A percentile compares a stretch with the other conserved stretches of the same genome.
Conservation (phyloP, 306 rosid species). For the Vigna radiata region DNA sequence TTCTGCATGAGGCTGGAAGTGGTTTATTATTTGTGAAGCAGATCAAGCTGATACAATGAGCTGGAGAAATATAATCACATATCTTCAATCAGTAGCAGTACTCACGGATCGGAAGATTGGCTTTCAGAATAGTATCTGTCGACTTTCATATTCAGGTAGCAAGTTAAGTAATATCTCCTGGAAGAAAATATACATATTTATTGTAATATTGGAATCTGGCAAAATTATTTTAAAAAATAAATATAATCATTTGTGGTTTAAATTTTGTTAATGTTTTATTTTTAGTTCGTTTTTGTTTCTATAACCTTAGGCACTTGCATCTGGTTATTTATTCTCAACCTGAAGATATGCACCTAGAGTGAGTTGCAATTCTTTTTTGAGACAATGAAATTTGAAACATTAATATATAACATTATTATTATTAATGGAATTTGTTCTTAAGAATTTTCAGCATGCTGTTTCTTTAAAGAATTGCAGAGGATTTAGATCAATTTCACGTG, state of each 20-base stretch:
- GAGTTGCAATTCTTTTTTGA: conserved; percentile 27
- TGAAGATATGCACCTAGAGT: conserved; percentile 11
- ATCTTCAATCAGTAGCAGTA: conserved; percentile 33
- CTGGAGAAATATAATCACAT: conserved; percentile 34
- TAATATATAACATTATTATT: background rate
- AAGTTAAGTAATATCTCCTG: conserved; percentile 18
- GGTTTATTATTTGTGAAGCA: conserved; percentile 13
- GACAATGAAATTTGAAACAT: conserved; percentile 14
- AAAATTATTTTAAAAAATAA: background rate
- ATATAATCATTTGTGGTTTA: background rate
- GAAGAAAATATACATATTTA: background rate
- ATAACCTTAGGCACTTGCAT: background rate
- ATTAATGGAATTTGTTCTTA: background rate
- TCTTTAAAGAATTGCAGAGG: background rate
- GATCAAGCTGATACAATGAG: conserved; percentile 34
- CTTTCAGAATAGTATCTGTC: conserved; percentile 28
- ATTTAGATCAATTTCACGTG: background rate
- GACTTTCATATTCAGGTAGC: conserved; percentile 15
- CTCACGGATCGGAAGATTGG: conserved; percentile 26
- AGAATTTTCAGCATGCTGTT: background rate
- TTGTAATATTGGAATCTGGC: conserved; percentile 38
- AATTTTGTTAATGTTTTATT: background rate
- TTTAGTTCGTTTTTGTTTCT: background rate
- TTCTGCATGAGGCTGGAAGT: conserved; percentile 44
- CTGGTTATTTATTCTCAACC: conserved; percentile 5